Evolutionary conservation across 352 stramenopile species (phyloP).

Genomic region (Globisporangium iwayamae): DNA sequence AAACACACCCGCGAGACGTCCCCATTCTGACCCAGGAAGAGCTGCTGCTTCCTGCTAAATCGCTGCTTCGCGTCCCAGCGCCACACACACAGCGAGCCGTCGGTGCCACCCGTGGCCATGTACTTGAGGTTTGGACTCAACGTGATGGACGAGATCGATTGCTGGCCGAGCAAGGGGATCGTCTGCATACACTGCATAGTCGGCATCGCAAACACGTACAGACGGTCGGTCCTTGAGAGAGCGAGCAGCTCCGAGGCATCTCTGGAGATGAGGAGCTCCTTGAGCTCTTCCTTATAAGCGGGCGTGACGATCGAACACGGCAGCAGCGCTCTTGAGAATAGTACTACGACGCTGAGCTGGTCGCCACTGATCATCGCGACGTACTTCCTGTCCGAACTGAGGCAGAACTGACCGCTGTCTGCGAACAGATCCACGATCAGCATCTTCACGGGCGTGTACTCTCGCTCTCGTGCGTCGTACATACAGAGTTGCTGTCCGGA

Average conservation of each 20-base stretch:
- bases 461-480: conserved; percentile 42
- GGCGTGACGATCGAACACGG: conserved; percentile 35
- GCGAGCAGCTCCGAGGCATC: conserved; percentile 46
- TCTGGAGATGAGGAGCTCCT: conserved; percentile 46
- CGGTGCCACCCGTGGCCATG: conserved; percentile 47
- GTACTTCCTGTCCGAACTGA: conserved; percentile 40
- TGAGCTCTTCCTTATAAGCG: conserved; percentile 20
- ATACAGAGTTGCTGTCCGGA: conserved; percentile 62
- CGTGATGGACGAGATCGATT: conserved; percentile 42
- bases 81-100: conserved; percentile 65
- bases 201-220: conserved; percentile 52
- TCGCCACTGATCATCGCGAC: conserved; percentile 32
- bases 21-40: conserved; percentile 42
- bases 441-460: conserved; percentile 69
- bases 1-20: conserved; percentile 39
- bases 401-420: conserved; percentile 25
- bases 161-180: conserved; percentile 49
- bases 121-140: conserved; percentile 64
- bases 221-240: conserved; percentile 43
- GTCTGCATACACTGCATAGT: conserved; percentile 35
- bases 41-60: conserved; percentile 54
- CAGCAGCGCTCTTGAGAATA: conserved; percentile 36
- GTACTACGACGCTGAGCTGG: conserved; percentile 27
- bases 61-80: conserved; percentile 47
- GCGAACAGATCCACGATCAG: conserved; percentile 44